Conservation (phyloP, 345 rosid genomes). For the Murraya paniculata region DNA sequence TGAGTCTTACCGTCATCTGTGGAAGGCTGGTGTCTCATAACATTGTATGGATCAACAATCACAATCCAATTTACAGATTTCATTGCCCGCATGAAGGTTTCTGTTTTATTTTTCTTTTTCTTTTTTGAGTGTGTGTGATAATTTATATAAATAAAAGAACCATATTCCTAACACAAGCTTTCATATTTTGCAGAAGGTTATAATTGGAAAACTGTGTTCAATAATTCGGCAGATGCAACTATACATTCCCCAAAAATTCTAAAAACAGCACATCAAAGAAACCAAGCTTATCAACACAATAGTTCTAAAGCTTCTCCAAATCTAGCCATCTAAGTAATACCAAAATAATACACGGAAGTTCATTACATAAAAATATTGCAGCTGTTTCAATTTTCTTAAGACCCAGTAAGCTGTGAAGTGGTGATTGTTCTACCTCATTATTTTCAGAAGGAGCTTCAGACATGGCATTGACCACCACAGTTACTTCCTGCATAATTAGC, state of each 20-base stretch:
- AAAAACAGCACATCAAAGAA: not conserved
- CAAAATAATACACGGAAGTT: not conserved
- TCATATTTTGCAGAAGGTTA: not conserved
- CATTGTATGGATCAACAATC: not conserved
- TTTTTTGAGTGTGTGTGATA: not conserved
- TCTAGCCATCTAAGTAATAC: not conserved
- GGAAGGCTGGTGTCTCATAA: not conserved
- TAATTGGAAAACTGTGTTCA: not conserved
- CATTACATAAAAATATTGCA: not conserved
- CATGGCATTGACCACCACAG: conserved; percentile 39
- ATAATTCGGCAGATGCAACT: not conserved
- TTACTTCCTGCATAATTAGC: conserved; percentile 54
- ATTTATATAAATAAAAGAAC: not conserved
- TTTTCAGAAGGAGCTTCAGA: conserved; percentile 35
- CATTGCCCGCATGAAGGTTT: not conserved
- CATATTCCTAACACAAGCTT: not conserved
- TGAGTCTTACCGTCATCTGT: not conserved
- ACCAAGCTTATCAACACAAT: not conserved
- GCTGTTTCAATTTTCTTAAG: not conserved
- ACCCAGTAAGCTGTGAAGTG: conserved; percentile 1
- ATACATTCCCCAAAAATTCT: not conserved
- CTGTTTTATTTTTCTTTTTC: not conserved
- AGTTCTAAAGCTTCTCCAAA: not conserved
- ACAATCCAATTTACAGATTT: not conserved
- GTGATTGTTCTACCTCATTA: conserved; percentile 46